Base-by-base conservation (phyloP, 1,139 yeast species). In the Zhuliangozyma blackwelliae region DNA sequence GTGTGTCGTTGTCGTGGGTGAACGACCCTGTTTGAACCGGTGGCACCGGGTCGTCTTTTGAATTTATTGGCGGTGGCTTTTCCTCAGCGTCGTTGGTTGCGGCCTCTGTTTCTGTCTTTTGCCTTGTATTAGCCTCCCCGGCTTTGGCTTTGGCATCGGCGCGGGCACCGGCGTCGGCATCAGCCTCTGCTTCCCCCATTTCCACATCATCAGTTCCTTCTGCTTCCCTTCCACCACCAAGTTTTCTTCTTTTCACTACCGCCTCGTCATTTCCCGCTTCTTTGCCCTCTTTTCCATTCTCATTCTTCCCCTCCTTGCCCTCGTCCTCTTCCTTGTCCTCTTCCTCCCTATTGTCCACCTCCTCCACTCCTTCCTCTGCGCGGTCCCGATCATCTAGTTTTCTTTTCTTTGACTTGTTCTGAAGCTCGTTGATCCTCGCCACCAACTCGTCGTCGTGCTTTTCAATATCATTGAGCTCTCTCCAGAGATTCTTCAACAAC, bases 1-100 rank as follows among this genome's bases (percentile, higher is more conserved):
- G 57, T 35, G 82, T 81, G 59, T 77, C 87, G 50, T 72, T 75
- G 32, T 74, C 64, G 28, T 61, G 75, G 3, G 75, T 68, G 41
- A 55, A 69, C 16, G 66, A 65, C 1, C 74, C 84, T 30, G 61
- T 61, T 46, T 69, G 75, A 1, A 61, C 62, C 3, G 75, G 75
- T n/a, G 75, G 75, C 5, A 51, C 59, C 1, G 64, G 62, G 33
- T 63, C 72, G 34, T 54, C 57, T 12, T 56, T 52, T 2, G 65
- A 51, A 39, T 59, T 54, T 19, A 51, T 27, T 25, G 16, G 16
- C 16, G 16, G 16, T 16, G 16, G 16, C 7, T 38, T 40, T 21
- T 47, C 51, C 25, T 25, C 32, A 3, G 28, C 38, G n/a, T 22
- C 23, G 3, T 22, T n/a, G 33, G 44, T 20, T 38, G 27, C n/a